Percentiles rank a stretch among this genome's conserved stretches.
Conservation (phyloP, 2,329 filamentous ascomycete genomes). For the Delphinella strobiligena region DNA sequence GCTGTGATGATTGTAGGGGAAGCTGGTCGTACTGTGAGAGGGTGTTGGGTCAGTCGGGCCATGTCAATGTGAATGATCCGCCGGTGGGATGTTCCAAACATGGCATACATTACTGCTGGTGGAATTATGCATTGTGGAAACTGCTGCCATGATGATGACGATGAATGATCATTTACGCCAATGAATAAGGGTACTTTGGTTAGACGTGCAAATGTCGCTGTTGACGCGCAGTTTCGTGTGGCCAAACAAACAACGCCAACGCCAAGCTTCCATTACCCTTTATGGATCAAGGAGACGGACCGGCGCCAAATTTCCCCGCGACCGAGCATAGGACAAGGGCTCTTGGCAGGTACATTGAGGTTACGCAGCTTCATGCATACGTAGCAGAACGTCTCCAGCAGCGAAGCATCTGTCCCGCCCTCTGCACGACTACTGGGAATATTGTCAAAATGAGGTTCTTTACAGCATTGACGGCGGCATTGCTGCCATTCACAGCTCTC, state of each 20-base stretch:
- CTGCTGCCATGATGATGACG: slow-evolving; percentile 2
- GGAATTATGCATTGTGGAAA: slow-evolving; percentile 5
- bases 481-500: slow-evolving; percentile 48
- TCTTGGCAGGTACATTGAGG: background rate
- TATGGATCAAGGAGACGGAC: too few relatives aligned
- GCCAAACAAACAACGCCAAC: background rate
- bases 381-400: background rate
- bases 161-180: slow-evolving; percentile 5
- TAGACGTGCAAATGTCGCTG: too few relatives aligned
- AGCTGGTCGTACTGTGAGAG: slow-evolving; percentile 31
- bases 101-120: slow-evolving; percentile 11
- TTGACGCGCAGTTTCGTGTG: background rate
- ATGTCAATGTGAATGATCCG: slow-evolving; percentile 5
- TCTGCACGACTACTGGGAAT: background rate
- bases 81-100: too few relatives aligned
- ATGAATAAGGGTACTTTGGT: too few relatives aligned
- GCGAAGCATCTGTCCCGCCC: background rate
- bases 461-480: slow-evolving; percentile 48
- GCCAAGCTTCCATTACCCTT: background rate
- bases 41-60: slow-evolving; percentile 2
- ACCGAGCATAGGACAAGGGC: too few relatives aligned
- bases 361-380: background rate
- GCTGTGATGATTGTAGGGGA: slow-evolving; percentile 38
- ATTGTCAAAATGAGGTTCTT: slow-evolving; percentile 57
- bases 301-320: too few relatives aligned